Base-by-base conservation (phyloP, 768 basidiomycete species). In the Strobilomyces confusus region DNA sequence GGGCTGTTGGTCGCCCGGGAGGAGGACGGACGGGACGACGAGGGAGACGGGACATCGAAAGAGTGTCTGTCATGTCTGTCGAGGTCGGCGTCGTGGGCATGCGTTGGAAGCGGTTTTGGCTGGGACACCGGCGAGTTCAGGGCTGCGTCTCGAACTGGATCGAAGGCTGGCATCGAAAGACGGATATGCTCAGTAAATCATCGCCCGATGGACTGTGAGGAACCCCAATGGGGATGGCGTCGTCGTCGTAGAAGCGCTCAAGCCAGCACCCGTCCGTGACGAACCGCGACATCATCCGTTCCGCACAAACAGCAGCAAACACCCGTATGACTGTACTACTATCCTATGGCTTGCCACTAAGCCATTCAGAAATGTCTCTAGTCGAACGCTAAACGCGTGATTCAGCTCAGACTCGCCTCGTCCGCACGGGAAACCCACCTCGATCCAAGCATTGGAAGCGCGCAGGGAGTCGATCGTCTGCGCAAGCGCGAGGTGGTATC, bases 121-220 rank as follows among this genome's bases (percentile, higher is more conserved):
- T 76, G 75, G 37, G 78, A 75, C 62, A 82, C 69, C 29, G 88
- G 88, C 40, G 86, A 87, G 71, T 88, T 88, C 62, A 87, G 80
- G 63, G 89, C 86, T 57, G 89, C 89, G 78, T 91, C 89, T 69
- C 89, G 81, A 57, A 92, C 88, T 63, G 89, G 88, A 78, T 91
- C 89, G 77, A 90, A 89, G 61, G 88, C 68, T 48, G 68, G 68
- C 68, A 69, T 69, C 41, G 34, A 41, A 36, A 30, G 25, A 46
- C 25, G 26, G 12, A 44, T 47, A 30, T 41, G 51, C 48, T 60
- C 52, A 66, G 33, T 45, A 51, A 45, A 51, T 45, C 48, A 62
- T 64, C 48, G 44, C 56, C 54, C 44, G 32, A 44, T 25, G 47
- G 32, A 47, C 23, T 19, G 48, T 22, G 41, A 54, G 25, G 13